Evolutionary conservation across 2,329 filamentous ascomycete species (phyloP), one percentile per base, ranked within the genome.

Genomic region (Didymella lethalis): DNA sequence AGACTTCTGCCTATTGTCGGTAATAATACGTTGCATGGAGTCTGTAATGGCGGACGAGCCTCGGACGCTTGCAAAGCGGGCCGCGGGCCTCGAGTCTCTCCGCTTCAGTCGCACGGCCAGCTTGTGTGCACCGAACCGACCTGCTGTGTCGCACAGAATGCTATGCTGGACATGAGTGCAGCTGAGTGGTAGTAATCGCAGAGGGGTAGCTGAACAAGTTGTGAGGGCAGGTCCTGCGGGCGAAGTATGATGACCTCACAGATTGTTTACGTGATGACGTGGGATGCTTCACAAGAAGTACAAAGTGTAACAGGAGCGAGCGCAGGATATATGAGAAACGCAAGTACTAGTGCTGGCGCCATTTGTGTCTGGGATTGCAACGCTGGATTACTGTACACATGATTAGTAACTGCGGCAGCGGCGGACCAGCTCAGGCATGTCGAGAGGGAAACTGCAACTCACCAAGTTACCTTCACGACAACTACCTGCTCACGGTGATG

Each of bases 21-120:
- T 23, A 31, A 46, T 16, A 38, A 18, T n/a, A 36, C 41, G 28
- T 52, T n/a, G 14, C 10, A 47, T 32, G 32, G 16, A n/a, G 36
- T 45, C 43, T 41, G 46, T 43, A 43, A 54, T 50, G 34, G n/a
- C 56, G 56, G 56, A 59, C 56, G 56, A 50, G 46, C 54, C 54
- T 38, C 56, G 56, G 56, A 50, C 23, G 29, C 38, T 20, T 36
- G 36, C 29, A 29, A 53, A 53, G 45, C 49, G 56, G 56, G 36
- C 55, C 31, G 8, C 55, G 55, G 49, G 38, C 40, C 38, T 25
- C 44, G 10, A 54, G 25, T 48, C 48, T 32, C 54, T 49, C 55
- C 55, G 49, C 38, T 28, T 23, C 48, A 57, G 44, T 44, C 43
- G 48, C 48, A 44, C 56, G 56, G 56, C 41, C 46, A 47, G 25